These are phyloP conservation scores for Juglanconis juglandina DNA, from an alignment of 2,329 filamentous ascomycete species.

Conservation along the genomic window DNA sequence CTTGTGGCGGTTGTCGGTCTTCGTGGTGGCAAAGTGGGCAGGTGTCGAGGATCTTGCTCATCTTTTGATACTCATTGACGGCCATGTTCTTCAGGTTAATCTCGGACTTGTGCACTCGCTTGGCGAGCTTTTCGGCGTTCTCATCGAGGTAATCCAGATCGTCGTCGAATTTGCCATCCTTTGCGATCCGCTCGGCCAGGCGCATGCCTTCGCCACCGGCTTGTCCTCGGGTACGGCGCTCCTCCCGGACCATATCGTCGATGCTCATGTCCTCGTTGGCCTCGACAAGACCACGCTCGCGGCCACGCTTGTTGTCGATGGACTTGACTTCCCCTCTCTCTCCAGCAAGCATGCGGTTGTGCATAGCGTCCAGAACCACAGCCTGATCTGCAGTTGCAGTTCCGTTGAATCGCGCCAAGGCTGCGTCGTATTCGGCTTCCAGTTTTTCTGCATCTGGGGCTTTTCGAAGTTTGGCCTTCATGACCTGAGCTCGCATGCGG, in stretches of 20 bases:
- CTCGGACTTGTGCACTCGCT: slow-evolving; percentile 82
- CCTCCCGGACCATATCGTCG: slow-evolving; percentile 95
- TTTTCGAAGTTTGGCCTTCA: slow-evolving; percentile 87
- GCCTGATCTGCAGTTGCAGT: slow-evolving; percentile 56
- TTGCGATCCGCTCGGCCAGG: slow-evolving; percentile 88
- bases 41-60: slow-evolving; percentile 78
- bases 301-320: slow-evolving; percentile 75
- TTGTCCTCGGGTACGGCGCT: slow-evolving; percentile 77
- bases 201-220: slow-evolving; percentile 75
- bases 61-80: slow-evolving; percentile 83
- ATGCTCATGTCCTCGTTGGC: slow-evolving; percentile 95
- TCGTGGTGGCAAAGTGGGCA: slow-evolving; percentile 94
- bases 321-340: slow-evolving; percentile 69
- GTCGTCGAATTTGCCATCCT: slow-evolving; percentile 85
- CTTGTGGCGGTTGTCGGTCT: slow-evolving; percentile 62
- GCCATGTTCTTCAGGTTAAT: slow-evolving; percentile 83
- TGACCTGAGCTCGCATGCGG: slow-evolving; percentile 85
- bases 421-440: slow-evolving; percentile 79
- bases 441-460: slow-evolving; percentile 72
- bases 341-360: slow-evolving; percentile 84
- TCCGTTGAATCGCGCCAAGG: slow-evolving; percentile 57
- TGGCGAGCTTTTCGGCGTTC: slow-evolving; percentile 85
- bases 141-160: slow-evolving; percentile 97
- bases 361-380: slow-evolving; percentile 81
- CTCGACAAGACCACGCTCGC: slow-evolving; percentile 78